Conservation (phyloP, 768 basidiomycete genomes). For the Suillus bovinus region DNA sequence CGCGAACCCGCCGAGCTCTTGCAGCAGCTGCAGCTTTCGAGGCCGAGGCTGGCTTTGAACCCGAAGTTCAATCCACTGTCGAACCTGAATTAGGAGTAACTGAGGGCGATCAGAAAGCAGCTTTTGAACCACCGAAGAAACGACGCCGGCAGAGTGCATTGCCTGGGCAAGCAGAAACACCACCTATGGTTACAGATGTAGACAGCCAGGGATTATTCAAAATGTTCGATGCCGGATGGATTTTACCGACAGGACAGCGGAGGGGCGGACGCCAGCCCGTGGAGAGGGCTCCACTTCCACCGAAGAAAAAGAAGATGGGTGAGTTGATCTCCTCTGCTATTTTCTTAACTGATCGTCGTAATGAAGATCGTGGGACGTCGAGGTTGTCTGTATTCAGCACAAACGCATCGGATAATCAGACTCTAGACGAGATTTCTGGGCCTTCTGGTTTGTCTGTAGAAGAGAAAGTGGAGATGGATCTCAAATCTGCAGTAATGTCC, state of each 20-base stretch:
- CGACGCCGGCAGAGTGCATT: conserved; percentile 18
- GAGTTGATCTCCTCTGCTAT: not conserved
- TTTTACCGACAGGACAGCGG: conserved; percentile 72
- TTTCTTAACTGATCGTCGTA: not conserved
- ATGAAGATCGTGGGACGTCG: conserved; percentile 39
- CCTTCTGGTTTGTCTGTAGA: conserved; percentile 25
- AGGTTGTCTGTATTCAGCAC: conserved; percentile 49
- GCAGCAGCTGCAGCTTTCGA: conserved; percentile 48
- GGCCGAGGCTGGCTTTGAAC: conserved; percentile 30
- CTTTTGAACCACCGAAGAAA: conserved; percentile 14
- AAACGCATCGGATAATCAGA: conserved; percentile 47
- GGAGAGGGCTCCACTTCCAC: conserved; percentile 46
- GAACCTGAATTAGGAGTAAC: conserved; percentile 11
- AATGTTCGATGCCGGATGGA: conserved; percentile 87
- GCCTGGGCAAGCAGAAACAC: conserved; percentile 38
- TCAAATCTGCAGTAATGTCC: not conserved
- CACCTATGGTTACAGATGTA: conserved; percentile 68
- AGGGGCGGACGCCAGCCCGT: conserved; percentile 56
- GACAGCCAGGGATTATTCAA: conserved; percentile 73
- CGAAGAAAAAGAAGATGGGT: conserved; percentile 52
- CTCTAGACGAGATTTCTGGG: conserved; percentile 26
- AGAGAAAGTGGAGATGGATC: conserved; percentile 18
- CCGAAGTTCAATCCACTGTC: conserved; percentile 15
- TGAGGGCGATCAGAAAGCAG: conserved; percentile 28
- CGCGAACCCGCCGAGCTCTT: conserved; percentile 46